phyloP scores from a whole-genome alignment of 2,329 filamentous ascomycete species.

The Phaeomoniella chlamydospora region DNA sequence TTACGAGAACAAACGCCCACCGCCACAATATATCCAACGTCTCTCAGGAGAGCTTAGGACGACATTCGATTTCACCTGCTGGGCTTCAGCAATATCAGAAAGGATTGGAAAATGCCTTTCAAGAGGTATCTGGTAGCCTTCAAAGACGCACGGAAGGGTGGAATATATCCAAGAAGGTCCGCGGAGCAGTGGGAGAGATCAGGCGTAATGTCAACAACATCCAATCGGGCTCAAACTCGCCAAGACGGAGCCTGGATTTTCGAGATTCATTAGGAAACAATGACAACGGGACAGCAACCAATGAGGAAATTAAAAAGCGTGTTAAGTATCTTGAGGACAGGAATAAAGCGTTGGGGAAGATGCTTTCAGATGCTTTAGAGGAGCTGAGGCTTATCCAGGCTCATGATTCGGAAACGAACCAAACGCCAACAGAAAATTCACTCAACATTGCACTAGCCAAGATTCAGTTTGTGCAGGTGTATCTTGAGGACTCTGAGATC shows the following conservation, averaged over 20 bases:
- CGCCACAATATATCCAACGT: neutral
- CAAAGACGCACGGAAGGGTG: conserved; percentile 32
- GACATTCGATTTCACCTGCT: conserved; percentile 21
- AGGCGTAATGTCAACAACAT: conserved; percentile 30
- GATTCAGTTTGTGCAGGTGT: conserved; percentile 26
- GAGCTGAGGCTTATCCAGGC: conserved; percentile 22
- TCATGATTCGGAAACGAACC: conserved; percentile 7
- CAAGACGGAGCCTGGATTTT: conserved; percentile 9
- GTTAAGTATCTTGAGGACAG: conserved; percentile 21
- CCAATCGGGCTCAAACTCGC: conserved; percentile 21
- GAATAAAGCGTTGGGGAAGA: conserved; percentile 24
- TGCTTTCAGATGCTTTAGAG: conserved; percentile 24
- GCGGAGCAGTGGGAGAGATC: conserved; percentile 31
- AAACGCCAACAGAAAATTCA: conserved; percentile 11
- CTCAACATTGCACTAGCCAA: conserved; percentile 23
- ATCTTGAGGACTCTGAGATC: conserved; percentile 23
- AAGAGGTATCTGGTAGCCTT: conserved; percentile 32
- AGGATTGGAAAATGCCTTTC: conserved; percentile 29
- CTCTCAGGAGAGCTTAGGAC: conserved; percentile 6
- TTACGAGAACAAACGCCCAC: conserved; percentile 9
- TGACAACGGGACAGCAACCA: conserved; percentile 6
- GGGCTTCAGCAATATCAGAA: conserved; percentile 20
- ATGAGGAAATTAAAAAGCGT: conserved; percentile 13
- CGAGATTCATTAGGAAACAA: conserved; percentile 5
- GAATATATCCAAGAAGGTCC: conserved; percentile 33